phyloP scores from a whole-genome alignment of 2,329 filamentous ascomycete genomes.

The Aschersonia sp. region DNA sequence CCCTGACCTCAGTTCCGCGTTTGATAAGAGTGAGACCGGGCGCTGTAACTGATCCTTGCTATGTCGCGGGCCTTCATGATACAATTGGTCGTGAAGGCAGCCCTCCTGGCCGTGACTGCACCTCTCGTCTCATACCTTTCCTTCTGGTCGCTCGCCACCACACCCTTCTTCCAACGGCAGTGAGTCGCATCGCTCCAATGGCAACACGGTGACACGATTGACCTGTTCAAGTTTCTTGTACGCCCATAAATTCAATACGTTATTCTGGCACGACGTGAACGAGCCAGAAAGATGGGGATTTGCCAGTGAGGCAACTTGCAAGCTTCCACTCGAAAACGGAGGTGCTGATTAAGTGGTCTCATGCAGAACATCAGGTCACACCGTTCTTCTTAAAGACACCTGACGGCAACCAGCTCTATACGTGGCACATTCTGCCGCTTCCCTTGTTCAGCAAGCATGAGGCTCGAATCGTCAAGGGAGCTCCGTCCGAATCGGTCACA shows the following conservation, averaged over 20 bases:
- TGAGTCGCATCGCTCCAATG: slow-evolving; percentile 27
- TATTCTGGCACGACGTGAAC: slow-evolving; percentile 57
- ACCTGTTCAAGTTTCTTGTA: slow-evolving; percentile 54
- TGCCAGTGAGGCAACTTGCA: slow-evolving; percentile 39
- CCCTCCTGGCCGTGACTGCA: slow-evolving; percentile 26
- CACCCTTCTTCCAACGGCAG: slow-evolving; percentile 66
- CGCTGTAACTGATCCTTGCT: neutral
- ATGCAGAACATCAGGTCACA: slow-evolving; percentile 67
- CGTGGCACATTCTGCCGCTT: slow-evolving; percentile 80
- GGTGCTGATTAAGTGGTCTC: neutral
- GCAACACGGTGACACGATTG: neutral
- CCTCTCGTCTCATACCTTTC: slow-evolving; percentile 50
- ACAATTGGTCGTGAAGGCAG: slow-evolving; percentile 17
- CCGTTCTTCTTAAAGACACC: slow-evolving; percentile 64
- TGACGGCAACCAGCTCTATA: slow-evolving; percentile 67
- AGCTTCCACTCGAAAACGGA: neutral
- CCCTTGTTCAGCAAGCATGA: slow-evolving; percentile 64
- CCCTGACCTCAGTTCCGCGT: too few relatives aligned
- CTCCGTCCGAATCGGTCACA: slow-evolving; percentile 26
- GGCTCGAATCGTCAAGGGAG: slow-evolving; percentile 37
- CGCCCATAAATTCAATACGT: slow-evolving; percentile 62
- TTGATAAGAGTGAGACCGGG: too few relatives aligned
- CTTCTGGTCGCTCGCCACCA: slow-evolving; percentile 50
- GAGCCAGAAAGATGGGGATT: slow-evolving; percentile 76
- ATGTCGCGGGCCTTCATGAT: slow-evolving; percentile 1